These are phyloP conservation scores for Arthromyces matolae DNA, from an alignment of 768 basidiomycete species.

Conservation along the genomic window DNA sequence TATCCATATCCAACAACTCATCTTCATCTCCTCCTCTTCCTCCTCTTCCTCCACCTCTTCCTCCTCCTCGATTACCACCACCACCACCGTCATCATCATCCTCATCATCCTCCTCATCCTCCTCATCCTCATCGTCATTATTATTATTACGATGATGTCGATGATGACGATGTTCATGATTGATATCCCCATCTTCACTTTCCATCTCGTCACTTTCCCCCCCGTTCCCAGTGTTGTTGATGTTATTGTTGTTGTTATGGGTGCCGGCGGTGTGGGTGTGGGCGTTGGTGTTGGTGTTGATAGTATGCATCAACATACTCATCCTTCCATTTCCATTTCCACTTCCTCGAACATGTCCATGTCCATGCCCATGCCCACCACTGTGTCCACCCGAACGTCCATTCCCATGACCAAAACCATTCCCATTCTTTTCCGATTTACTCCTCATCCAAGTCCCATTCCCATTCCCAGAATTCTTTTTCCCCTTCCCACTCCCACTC, in stretches of 20 bases:
- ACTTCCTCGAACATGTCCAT: too few species aligned
- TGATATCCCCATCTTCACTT: slow-evolving; percentile 10
- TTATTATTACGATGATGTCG: too few species aligned
- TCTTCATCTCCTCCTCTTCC: too few species aligned
- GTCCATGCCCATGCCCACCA: background rate
- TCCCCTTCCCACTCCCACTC: too few species aligned
- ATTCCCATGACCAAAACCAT: background rate
- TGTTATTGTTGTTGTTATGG: background rate
- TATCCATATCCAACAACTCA: too few species aligned
- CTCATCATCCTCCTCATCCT: slow-evolving; percentile 1
- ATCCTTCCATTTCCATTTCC: background rate
- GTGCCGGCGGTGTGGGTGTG: background rate
- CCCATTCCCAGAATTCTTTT: too few species aligned
- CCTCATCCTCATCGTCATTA: slow-evolving; percentile 17
- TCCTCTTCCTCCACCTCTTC: too few species aligned
- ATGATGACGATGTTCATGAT: too few species aligned
- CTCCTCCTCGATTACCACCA: background rate
- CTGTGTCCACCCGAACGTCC: background rate
- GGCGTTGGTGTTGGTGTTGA: background rate
- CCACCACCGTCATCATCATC: slow-evolving; percentile 8
- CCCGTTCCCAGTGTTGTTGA: background rate
- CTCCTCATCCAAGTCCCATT: too few species aligned
- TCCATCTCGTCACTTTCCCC: slow-evolving; percentile 11
- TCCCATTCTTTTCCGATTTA: background rate
- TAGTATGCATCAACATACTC: background rate